Evolutionary conservation across 2,329 filamentous ascomycete species (phyloP).

Genomic region (Scolecobasidium constrictum): DNA sequence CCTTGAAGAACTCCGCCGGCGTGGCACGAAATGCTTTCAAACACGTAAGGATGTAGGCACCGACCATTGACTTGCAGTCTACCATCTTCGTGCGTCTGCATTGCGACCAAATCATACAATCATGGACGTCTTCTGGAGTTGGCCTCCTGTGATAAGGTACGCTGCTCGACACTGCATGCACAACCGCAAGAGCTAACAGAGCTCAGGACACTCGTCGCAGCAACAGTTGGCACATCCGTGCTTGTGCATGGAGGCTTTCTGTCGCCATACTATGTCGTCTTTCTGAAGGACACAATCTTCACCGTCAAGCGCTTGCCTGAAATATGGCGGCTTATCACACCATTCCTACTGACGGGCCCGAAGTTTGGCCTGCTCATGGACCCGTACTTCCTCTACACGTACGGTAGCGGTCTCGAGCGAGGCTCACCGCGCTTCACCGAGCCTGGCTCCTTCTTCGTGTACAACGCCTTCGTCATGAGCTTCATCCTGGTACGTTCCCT

Average conservation of each 20-base stretch:
- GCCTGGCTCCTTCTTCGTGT: conserved; percentile 72
- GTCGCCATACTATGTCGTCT: conserved; percentile 41
- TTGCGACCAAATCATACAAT: conserved; percentile 11
- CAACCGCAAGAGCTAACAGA: conserved; percentile 19
- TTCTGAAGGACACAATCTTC: conserved; percentile 43
- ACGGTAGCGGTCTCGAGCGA: conserved; percentile 63
- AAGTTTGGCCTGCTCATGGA: conserved; percentile 54
- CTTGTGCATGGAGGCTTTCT: conserved; percentile 49
- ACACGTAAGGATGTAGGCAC: too few species aligned
- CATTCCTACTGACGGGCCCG: conserved; percentile 48
- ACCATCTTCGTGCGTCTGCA: too few species aligned
- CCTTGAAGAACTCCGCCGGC: too few species aligned
- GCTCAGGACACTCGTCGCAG: conserved; percentile 55
- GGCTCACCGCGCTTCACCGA: conserved; percentile 59
- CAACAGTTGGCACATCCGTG: conserved; percentile 52
- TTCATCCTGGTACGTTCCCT: conserved; percentile 64
- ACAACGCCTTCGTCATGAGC: conserved; percentile 60
- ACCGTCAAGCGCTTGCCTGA: conserved; percentile 45
- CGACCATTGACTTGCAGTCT: too few species aligned
- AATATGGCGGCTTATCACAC: conserved; percentile 47
- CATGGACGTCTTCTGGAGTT: conserved; percentile 54
- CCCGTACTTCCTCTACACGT: conserved; percentile 56
- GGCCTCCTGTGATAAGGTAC: conserved; percentile 57
- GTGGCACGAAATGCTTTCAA: too few species aligned
- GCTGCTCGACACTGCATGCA: conserved; percentile 15